Evolutionary conservation across 768 basidiomycete species (phyloP).

Genomic region (Pleurotus ostreatus): DNA sequence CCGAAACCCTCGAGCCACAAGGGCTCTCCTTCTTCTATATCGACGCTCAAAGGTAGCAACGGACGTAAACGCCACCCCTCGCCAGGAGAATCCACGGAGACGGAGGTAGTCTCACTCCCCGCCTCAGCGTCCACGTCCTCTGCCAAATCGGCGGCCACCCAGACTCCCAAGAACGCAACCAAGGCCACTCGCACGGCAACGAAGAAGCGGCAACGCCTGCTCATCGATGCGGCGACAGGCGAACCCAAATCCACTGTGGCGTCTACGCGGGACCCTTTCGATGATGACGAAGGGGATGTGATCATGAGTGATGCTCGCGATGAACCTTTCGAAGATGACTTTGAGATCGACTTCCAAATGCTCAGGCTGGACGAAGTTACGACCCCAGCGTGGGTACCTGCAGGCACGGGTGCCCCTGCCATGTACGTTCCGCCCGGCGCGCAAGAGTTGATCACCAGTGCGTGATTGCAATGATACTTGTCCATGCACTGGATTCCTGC

Average conservation of each 20-base stretch:
- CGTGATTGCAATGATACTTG: neutral
- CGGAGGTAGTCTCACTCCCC: neutral
- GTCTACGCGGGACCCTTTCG: constrained; percentile 1
- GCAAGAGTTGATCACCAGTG: constrained; percentile 1
- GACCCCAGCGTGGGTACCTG: neutral
- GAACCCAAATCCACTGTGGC: constrained; percentile 2
- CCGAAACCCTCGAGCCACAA: neutral
- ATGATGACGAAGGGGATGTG: neutral
- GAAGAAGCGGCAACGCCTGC: constrained; percentile 1
- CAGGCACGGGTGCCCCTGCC: neutral
- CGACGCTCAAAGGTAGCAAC: neutral
- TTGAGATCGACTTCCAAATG: constrained; percentile 10
- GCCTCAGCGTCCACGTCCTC: neutral
- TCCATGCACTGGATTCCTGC: no score
- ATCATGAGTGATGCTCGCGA: constrained; percentile 7
- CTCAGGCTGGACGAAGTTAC: constrained; percentile 6
- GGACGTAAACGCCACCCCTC: neutral
- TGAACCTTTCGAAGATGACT: constrained; percentile 6
- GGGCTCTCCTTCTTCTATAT: neutral
- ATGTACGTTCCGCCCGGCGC: constrained; percentile 5
- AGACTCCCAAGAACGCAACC: neutral
- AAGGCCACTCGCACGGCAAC: constrained; percentile 1
- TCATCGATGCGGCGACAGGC: neutral
- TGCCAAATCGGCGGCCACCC: neutral
- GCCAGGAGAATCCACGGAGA: neutral